Evolutionary conservation across 2,329 filamentous ascomycete genomes (phyloP).

Genomic region (Cercospora zeina): DNA sequence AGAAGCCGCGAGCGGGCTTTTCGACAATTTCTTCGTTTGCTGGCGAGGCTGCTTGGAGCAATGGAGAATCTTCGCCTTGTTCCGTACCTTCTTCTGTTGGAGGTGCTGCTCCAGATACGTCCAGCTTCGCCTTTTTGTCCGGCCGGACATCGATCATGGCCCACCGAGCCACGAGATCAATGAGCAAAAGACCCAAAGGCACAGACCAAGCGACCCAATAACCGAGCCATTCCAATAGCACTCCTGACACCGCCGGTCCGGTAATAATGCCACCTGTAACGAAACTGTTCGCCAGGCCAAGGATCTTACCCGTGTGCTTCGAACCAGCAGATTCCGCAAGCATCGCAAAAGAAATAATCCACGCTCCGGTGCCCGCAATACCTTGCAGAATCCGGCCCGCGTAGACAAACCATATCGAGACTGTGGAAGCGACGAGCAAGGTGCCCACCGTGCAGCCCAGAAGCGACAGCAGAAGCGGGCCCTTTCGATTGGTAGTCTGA

Average conservation of each 20-base stretch:
- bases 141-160: slow-evolving; percentile 19
- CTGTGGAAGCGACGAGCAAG: slow-evolving; percentile 23
- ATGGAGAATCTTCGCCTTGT: not conserved
- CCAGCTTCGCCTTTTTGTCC: slow-evolving; percentile 4
- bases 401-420: slow-evolving; percentile 21
- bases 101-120: not conserved
- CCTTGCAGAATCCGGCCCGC: slow-evolving; percentile 24
- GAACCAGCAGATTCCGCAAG: slow-evolving; percentile 23
- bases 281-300: slow-evolving; percentile 22
- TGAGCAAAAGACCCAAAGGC: slow-evolving; percentile 21
- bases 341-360: slow-evolving; percentile 27
- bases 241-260: slow-evolving; percentile 22
- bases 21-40: not conserved
- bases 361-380: slow-evolving; percentile 22
- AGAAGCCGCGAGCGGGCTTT: slow-evolving; percentile 15
- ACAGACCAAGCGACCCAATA: slow-evolving; percentile 29
- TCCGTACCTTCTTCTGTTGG: not conserved
- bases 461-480: slow-evolving; percentile 23
- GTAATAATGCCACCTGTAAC: slow-evolving; percentile 24
- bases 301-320: slow-evolving; percentile 24
- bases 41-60: not conserved
- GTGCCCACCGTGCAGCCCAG: slow-evolving; percentile 24
- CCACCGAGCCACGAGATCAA: slow-evolving; percentile 24
- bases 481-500: slow-evolving; percentile 19
- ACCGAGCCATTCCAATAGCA: slow-evolving; percentile 23